Conservation (phyloP, 805 yeast genomes). For the Kluyveromyces nonfermentans region DNA sequence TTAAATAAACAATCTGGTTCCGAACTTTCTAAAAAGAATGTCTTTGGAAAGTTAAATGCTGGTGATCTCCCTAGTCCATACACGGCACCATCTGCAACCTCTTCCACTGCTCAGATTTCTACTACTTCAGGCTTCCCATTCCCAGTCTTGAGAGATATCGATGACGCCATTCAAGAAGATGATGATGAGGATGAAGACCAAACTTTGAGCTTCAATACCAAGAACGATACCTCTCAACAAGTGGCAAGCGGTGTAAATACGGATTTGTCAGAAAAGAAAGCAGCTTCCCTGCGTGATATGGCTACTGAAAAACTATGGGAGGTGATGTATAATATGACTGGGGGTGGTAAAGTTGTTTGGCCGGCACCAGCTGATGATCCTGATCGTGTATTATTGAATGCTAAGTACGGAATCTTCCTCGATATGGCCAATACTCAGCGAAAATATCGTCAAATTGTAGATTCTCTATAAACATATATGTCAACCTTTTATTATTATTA, state of each 20-base stretch:
- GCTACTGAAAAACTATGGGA: conserved; percentile 44
- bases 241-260: conserved; percentile 30
- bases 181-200: conserved; percentile 41
- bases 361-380: conserved; percentile 53
- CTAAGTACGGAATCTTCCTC: conserved; percentile 76
- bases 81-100: conserved; percentile 75
- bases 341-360: conserved; percentile 67
- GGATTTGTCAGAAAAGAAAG: conserved; percentile 26
- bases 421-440: conserved; percentile 82
- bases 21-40: neutral
- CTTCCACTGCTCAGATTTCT: conserved; percentile 36
- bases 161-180: conserved; percentile 15
- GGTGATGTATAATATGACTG: conserved; percentile 75
- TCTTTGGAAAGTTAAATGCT: neutral
- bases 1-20: neutral
- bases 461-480: conserved; percentile 29
- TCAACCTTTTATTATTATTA: neutral
- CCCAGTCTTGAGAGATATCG: conserved; percentile 31
- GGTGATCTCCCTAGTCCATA: conserved; percentile 49
- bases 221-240: conserved; percentile 41
- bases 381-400: conserved; percentile 61
- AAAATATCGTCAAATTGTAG: conserved; percentile 64
- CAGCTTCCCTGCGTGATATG: conserved; percentile 40
- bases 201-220: conserved; percentile 52
- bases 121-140: conserved; percentile 36